phyloP scores from a whole-genome alignment of 305 asterid species.

The Solanum hybrid region DNA sequence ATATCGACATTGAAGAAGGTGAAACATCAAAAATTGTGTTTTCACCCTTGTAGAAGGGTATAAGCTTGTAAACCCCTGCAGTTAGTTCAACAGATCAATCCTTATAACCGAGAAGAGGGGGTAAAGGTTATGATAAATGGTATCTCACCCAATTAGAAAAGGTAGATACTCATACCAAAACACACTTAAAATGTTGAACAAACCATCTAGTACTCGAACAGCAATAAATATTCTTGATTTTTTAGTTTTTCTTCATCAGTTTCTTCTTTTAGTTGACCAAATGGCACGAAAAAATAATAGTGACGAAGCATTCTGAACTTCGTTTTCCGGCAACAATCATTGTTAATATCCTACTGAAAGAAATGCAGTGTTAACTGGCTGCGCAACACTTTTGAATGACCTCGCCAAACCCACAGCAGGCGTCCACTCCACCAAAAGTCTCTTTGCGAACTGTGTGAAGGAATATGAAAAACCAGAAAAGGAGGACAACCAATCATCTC shows the following conservation, averaged over 20 bases:
- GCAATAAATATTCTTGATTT: background rate
- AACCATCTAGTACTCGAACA: background rate
- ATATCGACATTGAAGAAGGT: conserved; percentile 68
- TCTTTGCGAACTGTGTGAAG: background rate
- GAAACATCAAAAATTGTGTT: conserved; percentile 93
- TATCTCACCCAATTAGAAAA: background rate
- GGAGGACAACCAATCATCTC: background rate
- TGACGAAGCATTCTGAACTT: background rate
- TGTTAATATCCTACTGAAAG: background rate
- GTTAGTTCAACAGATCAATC: conserved; percentile 13
- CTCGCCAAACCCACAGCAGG: background rate
- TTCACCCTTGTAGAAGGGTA: conserved; percentile 97
- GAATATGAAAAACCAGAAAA: background rate
- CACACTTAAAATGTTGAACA: background rate
- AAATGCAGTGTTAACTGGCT: background rate
- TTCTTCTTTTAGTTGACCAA: background rate
- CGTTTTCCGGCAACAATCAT: background rate
- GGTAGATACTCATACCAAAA: background rate
- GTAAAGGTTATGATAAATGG: background rate
- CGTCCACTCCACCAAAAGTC: background rate
- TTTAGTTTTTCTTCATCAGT: background rate
- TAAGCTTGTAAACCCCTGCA: conserved; percentile 75
- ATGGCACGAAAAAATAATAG: background rate
- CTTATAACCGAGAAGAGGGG: conserved; percentile 1
- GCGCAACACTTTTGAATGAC: background rate